Evolutionary conservation across 305 asterid genomes (phyloP), one percentile per base, ranked within the genome.

Genomic region (Fraxinus angustifolia): DNA sequence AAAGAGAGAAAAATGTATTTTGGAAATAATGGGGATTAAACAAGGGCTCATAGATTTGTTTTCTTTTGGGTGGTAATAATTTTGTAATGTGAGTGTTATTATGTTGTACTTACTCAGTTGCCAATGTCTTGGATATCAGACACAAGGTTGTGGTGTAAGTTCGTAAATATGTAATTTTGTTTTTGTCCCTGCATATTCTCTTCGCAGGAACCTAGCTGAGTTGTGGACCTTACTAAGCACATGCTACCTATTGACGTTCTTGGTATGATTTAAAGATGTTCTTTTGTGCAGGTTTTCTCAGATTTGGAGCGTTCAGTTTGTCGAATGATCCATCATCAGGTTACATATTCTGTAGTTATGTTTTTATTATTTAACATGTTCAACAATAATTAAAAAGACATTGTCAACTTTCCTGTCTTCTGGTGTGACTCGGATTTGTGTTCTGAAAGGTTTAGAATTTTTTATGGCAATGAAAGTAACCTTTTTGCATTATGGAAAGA

Each of bases 271-370:
- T 38, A 19, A 38, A 73, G 76, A 26, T 78, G 79, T 83, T 81
- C 33, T 68, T 71, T 53, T 58, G 40, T 88, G 84, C 92, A 96
- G 99, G 98, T 96, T 78, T 94, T 96, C 86, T 96, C 99, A 2
- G 98, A 96, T 91, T 89, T 96, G 97, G 99, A 96, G 91, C 98
- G 98, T 77, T 96, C 98, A 53, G 95, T 88, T 74, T 96, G 99
- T 83, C 91, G 98, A 84, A 96, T 96, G 98, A 92, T 93, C 86
- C 99, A 96, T 87, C 93, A 94, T 79, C 99, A 94, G 98, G 98
- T 94, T 81, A 58, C 81, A 70, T 58, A 80, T 78, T 82, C 84
- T 78, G 79, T 81, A 76, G 26, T 79, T 34, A 7, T 80, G 31
- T 62, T 76, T 84, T 40, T 78, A 34, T 73, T 76, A 23, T 56